Evolutionary conservation across 345 rosid species (phyloP), one percentile per base, ranked within the genome.

Genomic region (Excoecaria cochinchinensis): DNA sequence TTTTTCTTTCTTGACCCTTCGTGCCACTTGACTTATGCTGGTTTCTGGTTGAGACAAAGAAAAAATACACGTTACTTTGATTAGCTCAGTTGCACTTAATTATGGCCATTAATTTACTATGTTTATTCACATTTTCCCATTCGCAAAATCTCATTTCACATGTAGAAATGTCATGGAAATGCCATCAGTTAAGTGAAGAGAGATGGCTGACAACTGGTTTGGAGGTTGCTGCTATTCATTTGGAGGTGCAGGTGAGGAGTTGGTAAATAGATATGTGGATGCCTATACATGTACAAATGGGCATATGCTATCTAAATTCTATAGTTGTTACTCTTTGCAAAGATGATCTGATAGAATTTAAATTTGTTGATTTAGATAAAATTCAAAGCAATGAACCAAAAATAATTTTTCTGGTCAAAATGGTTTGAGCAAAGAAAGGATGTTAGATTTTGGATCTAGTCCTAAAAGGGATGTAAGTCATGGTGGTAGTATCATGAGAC

Each of bases 201-300:
- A 95, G 82, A 83, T 80, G 13, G 98, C 97, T 70, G 99, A 95
- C 87, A 95, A 91, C 79, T 93, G 99, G 99, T 95, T 95, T 87
- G 99, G 95, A 76, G 83, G 42, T 74, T 93, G 97, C 71, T 95
- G 97, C 76, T 93, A 97, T 83, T 91, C 99, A 4, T 95, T 93
- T 84, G 99, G 97, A 12, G 95, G 89, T 19, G 76, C 84, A 60
- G 89, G 98, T 81, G 98, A 95, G 85, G 89, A 90, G 81, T 78
- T 95, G 78, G 97, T 91, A n/a, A 85, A 81, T 66, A 91, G 80
- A 67, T 95, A 85, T 76, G 94, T 92, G n/a, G 83, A 87, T 69
- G 83, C 87, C 69, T 90, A 86, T 82, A 62, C 74, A n/a, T 90
- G 95, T 81, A 58, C 81, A 24, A 78, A 74, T n/a, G 69, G 92